Base-by-base conservation (phyloP, 2,329 filamentous ascomycete species). In the Hirsutella thompsonii region DNA sequence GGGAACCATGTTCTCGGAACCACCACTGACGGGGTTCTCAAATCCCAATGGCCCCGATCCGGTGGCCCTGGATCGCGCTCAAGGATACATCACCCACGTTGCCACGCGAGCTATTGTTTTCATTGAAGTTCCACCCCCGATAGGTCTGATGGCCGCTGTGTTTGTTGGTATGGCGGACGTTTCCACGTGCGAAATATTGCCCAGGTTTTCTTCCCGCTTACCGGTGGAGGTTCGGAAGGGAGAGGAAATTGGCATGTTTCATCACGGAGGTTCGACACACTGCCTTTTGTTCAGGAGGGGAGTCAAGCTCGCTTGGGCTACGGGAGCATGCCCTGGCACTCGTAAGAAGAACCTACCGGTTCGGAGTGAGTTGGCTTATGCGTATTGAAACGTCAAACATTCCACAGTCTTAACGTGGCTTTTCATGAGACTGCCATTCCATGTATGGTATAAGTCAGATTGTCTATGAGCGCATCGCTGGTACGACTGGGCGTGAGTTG, bases 81-180 rank as follows among this genome's bases (percentile, higher is more conserved):
- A 83, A 54, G 73, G 70, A 1, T 85, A 83, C 47, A 61, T 83
- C 18, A 72, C 73, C 0, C 66, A 71, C 1, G 64, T 79, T 8
- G 80, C 81, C 0, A 79, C 81, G 5, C 66, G 81, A 4, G 78
- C 74, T 0, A 55, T 85, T 41, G 74, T 84, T 45, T 79, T 79
- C 55, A 74, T 85, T 46, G 63, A 83, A 52, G 77, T 78, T 0
- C 75, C 81, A 44, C 76, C 80, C 43, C 66, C 69, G 3, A 74
- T 84, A 37, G 81, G 81, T 0, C 56, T 84, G 14, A 74, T 84
- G 67, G 73, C 70, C 0, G 76, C 83, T 45, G 61, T 85, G n/a
- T 74, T 69, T 3, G 67, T 86, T 1, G 81, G 81, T 3, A 84
- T 84, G 79, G 75, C 74, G 5, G 81, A 86, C 55, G 79, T 84